Percentiles rank a stretch among this genome's conserved stretches.
These are phyloP conservation scores for Taiwanofungus camphoratus DNA, from an alignment of 1,284 basidiomycete species.

Conservation along the genomic window DNA sequence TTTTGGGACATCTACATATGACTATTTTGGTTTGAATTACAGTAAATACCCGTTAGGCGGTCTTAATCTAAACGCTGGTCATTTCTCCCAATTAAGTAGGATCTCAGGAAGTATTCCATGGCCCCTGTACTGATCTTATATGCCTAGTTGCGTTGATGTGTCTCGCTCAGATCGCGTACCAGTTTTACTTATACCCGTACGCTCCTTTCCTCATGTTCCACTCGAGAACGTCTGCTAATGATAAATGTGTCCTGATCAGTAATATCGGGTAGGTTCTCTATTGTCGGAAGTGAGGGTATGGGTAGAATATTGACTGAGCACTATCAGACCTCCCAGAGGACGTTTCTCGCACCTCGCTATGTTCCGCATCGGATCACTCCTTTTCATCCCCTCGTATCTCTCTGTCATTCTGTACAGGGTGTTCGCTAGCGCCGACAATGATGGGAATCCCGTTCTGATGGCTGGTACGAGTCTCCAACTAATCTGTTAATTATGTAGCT, in stretches of 20 bases:
- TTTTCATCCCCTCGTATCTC: conserved; percentile 77
- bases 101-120: neutral
- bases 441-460: conserved; percentile 69
- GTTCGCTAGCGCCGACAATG: conserved; percentile 55
- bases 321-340: conserved; percentile 55
- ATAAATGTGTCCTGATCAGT: conserved; percentile 2
- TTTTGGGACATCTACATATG: neutral
- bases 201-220: conserved; percentile 31
- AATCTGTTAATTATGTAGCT: conserved; percentile 3
- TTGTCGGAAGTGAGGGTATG: neutral
- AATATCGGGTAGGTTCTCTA: conserved; percentile 15
- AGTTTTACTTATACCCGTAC: conserved; percentile 82
- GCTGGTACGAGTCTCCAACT: conserved; percentile 40
- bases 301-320: neutral
- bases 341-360: conserved; percentile 80
- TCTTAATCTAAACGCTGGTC: conserved; percentile 68
- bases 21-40: conserved; percentile 7
- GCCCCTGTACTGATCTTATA: neutral
- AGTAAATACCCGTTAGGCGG: conserved; percentile 71
- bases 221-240: neutral
- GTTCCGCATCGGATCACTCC: conserved; percentile 73
- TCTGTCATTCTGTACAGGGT: conserved; percentile 65
- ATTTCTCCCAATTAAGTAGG: conserved; percentile 79
- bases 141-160: conserved; percentile 74
- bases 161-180: conserved; percentile 75